Percentiles rank a stretch among this genome's conserved stretches.
phyloP scores from a whole-genome alignment of 768 basidiomycete species.

The Trametes elegans region DNA sequence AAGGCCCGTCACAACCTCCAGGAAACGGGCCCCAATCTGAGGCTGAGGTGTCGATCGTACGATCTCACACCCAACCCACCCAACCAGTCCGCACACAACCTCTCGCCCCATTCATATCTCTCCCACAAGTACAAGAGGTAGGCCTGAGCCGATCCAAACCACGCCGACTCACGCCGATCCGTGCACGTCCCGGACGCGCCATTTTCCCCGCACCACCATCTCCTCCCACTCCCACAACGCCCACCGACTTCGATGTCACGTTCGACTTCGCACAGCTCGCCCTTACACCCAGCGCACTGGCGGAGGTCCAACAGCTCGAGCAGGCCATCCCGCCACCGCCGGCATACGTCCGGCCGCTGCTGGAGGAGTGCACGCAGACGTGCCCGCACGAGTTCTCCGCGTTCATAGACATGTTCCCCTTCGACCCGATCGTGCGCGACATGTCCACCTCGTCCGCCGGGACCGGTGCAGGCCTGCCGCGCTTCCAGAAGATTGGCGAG shows the following conservation, averaged over 20 bases:
- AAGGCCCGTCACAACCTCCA: neutral
- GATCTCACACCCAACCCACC: neutral
- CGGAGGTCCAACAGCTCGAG: slow-evolving; percentile 17
- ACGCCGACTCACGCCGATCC: slow-evolving; percentile 72
- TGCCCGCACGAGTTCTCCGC: slow-evolving; percentile 76
- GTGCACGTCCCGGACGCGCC: slow-evolving; percentile 38
- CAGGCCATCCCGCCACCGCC: slow-evolving; percentile 34
- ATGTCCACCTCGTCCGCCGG: slow-evolving; percentile 16
- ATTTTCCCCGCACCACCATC: slow-evolving; percentile 39
- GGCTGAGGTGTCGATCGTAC: neutral
- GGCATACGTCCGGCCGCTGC: slow-evolving; percentile 56
- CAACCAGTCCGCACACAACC: neutral
- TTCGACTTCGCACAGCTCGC: slow-evolving; percentile 46
- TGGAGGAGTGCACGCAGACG: slow-evolving; percentile 70
- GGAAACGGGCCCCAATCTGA: neutral
- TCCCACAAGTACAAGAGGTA: slow-evolving; percentile 5
- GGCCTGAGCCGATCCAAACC: slow-evolving; percentile 34
- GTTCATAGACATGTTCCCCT: slow-evolving; percentile 79
- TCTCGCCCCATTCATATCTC: neutral
- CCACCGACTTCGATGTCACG: slow-evolving; percentile 49
- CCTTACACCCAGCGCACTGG: slow-evolving; percentile 30
- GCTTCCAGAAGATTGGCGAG: slow-evolving; percentile 88
- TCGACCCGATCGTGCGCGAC: slow-evolving; percentile 60
- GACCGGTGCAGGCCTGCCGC: slow-evolving; percentile 22
- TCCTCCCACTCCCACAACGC: slow-evolving; percentile 55